These are phyloP conservation scores for Noccaea caerulescens DNA, from an alignment of 345 rosid species.

Conservation along the genomic window DNA sequence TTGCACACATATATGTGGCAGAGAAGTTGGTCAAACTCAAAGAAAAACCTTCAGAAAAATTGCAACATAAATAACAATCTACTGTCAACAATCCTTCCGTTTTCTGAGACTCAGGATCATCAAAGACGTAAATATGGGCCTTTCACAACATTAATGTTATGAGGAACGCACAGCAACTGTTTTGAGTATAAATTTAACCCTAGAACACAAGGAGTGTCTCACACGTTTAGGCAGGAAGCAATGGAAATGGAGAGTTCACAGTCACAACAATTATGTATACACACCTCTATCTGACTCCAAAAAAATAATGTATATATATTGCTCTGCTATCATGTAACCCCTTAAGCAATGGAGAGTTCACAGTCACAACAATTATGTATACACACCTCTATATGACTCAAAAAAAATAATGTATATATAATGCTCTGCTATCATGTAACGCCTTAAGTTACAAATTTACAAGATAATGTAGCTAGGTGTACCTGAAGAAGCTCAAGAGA, in stretches of 20 bases:
- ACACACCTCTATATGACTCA: conserved; percentile 7
- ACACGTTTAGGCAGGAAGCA: conserved; percentile 29
- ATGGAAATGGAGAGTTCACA: conserved; percentile 11
- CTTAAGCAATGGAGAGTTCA: conserved; percentile 3
- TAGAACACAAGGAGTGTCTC: conserved; percentile 15
- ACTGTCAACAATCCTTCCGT: conserved; percentile 12
- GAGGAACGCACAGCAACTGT: conserved; percentile 17
- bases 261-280: conserved; percentile 15
- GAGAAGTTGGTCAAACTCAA: conserved; percentile 28
- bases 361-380: conserved; percentile 11
- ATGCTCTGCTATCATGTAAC: conserved; percentile 24
- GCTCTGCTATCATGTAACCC: no score
- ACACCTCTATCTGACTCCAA: neutral
- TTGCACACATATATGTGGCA: conserved; percentile 33
- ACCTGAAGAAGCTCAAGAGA: conserved; percentile 99
- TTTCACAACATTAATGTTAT: conserved; percentile 22
- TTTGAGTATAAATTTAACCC: conserved; percentile 28
- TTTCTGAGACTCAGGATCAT: conserved; percentile 12
- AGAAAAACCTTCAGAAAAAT: conserved; percentile 20
- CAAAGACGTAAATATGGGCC: conserved; percentile 12
- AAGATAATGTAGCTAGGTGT: conserved; percentile 32
- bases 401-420: neutral
- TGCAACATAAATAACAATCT: conserved; percentile 19
- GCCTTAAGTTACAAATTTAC: conserved; percentile 21
- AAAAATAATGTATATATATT: no score